A percentile compares a stretch with the other conserved stretches of the same genome.
Conservation (phyloP, 192 early-diverging fungal species). For the Backusella morwellensis region DNA sequence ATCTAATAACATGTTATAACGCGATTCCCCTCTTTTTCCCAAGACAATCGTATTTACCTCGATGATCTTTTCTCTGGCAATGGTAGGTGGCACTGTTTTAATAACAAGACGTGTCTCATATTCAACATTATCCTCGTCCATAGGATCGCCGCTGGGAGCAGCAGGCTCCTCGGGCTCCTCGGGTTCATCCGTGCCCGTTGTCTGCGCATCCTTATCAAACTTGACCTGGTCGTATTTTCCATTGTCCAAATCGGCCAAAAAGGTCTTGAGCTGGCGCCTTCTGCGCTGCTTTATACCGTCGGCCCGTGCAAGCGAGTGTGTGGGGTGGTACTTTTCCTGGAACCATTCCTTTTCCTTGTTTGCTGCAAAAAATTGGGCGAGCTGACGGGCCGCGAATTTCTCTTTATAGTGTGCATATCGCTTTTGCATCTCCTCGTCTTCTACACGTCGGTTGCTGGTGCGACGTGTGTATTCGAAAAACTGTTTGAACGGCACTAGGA, state of each 20-base stretch:
- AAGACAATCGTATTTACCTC: constrained; percentile 42
- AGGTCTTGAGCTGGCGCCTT: constrained; percentile 51
- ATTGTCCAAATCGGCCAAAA: constrained; percentile 62
- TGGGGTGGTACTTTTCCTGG: constrained; percentile 88
- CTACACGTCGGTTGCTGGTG: constrained; percentile 56
- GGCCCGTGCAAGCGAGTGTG: constrained; percentile 51
- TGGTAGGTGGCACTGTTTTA: constrained; percentile 72
- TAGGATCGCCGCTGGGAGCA: background rate
- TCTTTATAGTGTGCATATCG: constrained; percentile 85
- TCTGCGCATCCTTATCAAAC: constrained; percentile 51
- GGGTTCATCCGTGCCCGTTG: background rate
- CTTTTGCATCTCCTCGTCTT: constrained; percentile 77
- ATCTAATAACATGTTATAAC: constrained; percentile 36
- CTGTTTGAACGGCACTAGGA: constrained; percentile 73
- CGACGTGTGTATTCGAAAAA: constrained; percentile 69
- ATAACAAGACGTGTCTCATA: constrained; percentile 65
- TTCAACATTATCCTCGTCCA: constrained; percentile 18
- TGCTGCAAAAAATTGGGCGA: constrained; percentile 69
- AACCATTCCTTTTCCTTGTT: constrained; percentile 93
- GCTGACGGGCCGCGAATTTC: constrained; percentile 63
- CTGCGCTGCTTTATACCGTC: constrained; percentile 55
- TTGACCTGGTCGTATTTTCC: constrained; percentile 65
- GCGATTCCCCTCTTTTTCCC: background rate
- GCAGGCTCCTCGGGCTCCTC: constrained; percentile 21
- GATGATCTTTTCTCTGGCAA: constrained; percentile 60